Percentiles rank a stretch among this genome's conserved stretches.
phyloP scores from a whole-genome alignment of 2,329 filamentous ascomycete species.

The Ophiognomonia clavigignenti-juglandacearum region DNA sequence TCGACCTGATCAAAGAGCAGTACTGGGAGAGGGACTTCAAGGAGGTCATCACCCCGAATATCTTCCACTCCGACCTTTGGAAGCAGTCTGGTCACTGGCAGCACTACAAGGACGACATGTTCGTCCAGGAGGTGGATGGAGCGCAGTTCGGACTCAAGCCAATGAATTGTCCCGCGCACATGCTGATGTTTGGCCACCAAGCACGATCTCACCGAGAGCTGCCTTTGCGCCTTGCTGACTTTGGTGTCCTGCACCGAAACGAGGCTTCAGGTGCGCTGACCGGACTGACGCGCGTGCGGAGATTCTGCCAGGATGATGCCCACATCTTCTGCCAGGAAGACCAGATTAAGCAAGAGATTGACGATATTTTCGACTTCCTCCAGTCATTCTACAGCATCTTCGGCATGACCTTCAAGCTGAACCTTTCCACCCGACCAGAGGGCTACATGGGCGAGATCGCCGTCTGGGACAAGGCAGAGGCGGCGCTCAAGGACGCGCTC shows the following conservation, averaged over 20 bases:
- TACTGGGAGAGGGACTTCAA: conserved; percentile 93
- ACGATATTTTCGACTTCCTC: conserved; percentile 83
- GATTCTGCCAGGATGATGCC: conserved; percentile 94
- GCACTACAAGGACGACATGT: conserved; percentile 93
- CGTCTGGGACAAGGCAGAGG: conserved; percentile 87
- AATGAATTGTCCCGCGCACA: conserved; percentile 98
- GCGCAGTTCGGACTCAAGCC: conserved; percentile 74
- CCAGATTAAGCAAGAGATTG: conserved; percentile 70
- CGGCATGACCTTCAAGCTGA: conserved; percentile 87
- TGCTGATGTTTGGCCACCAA: conserved; percentile 77
- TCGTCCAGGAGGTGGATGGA: conserved; percentile 72
- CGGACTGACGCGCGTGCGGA: conserved; percentile 84
- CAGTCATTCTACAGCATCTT: conserved; percentile 70
- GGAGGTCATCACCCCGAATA: conserved; percentile 93
- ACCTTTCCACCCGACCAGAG: conserved; percentile 85
- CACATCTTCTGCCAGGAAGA: conserved; percentile 92
- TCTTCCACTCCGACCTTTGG: conserved; percentile 93
- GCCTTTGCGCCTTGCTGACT: conserved; percentile 89
- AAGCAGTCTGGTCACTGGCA: conserved; percentile 94
- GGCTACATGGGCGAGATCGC: conserved; percentile 82
- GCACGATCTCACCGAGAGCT: conserved; percentile 85
- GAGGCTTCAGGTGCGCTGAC: conserved; percentile 89
- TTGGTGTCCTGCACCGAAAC: conserved; percentile 91
- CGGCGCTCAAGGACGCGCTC: conserved; percentile 71
- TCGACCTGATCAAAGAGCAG: conserved; percentile 74